Base-by-base conservation (phyloP, 805 yeast species). In the Lipomyces mesembrius region DNA sequence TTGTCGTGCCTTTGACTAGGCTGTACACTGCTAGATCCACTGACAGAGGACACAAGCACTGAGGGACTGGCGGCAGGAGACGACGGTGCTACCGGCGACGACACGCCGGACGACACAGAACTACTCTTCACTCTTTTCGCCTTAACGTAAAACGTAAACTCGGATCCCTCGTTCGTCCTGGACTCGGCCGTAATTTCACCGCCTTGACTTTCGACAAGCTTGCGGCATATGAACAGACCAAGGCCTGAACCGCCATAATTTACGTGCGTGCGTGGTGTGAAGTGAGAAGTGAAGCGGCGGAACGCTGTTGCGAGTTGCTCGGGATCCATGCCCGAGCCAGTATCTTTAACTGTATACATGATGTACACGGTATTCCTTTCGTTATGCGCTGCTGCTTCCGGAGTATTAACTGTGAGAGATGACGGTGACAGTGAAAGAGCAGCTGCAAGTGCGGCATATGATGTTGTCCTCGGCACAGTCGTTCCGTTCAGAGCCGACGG, bases 281-380 rank as follows among this genome's bases (percentile, higher is more conserved):
- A 98, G 63, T 98, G 98, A 78, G 95, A 98, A 20, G 94, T 93
- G 81, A 94, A 94, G 1, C 98, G 97, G 73, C 94, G 98, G 77
- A 94, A 94, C 0, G 95, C 96, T 68, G 89, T 87, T 55, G 87
- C 87, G 73, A 91, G 97, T 64, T 92, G 79, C 1, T 88, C 87
- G 12, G 88, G 87, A 53, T 90, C 96, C 66, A 94, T 93, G 66
- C 99, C 99, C 0, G 97, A 91, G 5, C 99, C 98, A 0, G 97
- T 91, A 76, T 94, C 99, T 43, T 82, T 83, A 17, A 94, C 97
- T 63, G 86, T 85, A 60, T 93, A 85, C 68, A 88, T 57, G 9
- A 72, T 32, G 53, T 63, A 72, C 25, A 70, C 57, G 12, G 57
- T 22, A 34, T 61, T 62, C 32, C 20, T 52, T 14, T 52, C 55